Evolutionary conservation across 225 moss, liverwort and hornwort genomes (phyloP).

Genomic region (Pleurozium schreberi): DNA sequence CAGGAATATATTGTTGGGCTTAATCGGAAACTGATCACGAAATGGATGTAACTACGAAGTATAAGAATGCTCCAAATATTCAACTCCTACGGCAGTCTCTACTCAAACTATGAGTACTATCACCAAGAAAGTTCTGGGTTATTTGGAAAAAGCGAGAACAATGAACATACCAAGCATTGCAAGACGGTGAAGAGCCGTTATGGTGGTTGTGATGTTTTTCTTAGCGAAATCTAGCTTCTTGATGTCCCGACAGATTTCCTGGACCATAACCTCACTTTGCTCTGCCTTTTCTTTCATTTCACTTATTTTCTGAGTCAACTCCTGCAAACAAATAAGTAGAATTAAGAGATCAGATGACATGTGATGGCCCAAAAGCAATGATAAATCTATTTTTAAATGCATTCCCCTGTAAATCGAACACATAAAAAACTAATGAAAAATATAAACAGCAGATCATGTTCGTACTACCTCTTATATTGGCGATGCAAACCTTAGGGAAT

Average conservation of each 20-base stretch:
- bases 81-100: neutral
- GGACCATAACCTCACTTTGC: conserved; percentile 99
- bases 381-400: neutral
- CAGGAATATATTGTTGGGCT: neutral
- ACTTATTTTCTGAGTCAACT: conserved; percentile 87
- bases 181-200: conserved; percentile 96
- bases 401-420: neutral
- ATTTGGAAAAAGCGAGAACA: neutral
- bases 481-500: neutral
- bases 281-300: conserved; percentile 98
- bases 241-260: conserved; percentile 98
- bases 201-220: conserved; percentile 97
- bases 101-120: neutral
- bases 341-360: neutral
- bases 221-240: conserved; percentile 99
- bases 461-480: neutral
- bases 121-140: neutral
- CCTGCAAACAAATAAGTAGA: conserved; percentile 30
- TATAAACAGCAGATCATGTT: neutral
- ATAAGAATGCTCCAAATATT: neutral
- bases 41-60: neutral
- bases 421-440: neutral
- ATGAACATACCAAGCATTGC: conserved; percentile 82
- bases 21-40: neutral
- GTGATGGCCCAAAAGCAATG: neutral